phyloP scores from a whole-genome alignment of 148 eudicot species.

The Gaultheria prostrata region DNA sequence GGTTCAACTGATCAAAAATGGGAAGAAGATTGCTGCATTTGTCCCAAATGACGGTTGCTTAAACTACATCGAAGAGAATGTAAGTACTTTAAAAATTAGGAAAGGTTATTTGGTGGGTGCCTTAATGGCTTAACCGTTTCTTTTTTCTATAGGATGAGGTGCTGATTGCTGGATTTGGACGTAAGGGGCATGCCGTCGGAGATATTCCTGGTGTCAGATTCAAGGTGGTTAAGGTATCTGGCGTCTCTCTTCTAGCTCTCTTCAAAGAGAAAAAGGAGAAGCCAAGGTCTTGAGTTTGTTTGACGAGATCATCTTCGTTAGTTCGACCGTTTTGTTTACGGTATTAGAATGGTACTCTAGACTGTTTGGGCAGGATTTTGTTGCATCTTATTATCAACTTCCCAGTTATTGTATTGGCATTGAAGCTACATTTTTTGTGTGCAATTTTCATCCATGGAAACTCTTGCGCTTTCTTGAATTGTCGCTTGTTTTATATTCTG shows the following conservation, averaged over 20 bases:
- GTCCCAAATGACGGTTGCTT: constrained; percentile 98
- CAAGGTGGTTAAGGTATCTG: constrained; percentile 97
- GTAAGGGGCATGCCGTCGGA: constrained; percentile 96
- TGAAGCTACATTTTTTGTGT: background rate
- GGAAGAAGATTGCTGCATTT: constrained; percentile 96
- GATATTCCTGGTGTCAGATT: constrained; percentile 98
- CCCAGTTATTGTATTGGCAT: constrained; percentile 2
- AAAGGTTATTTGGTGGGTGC: background rate
- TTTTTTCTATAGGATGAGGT: constrained; percentile 64
- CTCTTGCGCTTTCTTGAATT: background rate
- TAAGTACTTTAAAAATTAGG: constrained; percentile 28
- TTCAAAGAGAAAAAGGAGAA: constrained; percentile 97
- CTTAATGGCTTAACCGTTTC: background rate
- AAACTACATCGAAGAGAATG: constrained; percentile 91
- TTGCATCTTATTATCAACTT: constrained; percentile 11
- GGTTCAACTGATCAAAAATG: constrained; percentile 90
- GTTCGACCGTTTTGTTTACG: constrained; percentile 1
- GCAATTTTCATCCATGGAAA: background rate
- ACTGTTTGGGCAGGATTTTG: constrained; percentile 17
- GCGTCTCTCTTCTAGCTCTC: constrained; percentile 92
- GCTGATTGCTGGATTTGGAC: constrained; percentile 93
- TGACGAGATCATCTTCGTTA: background rate
- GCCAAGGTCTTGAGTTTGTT: constrained; percentile 66
- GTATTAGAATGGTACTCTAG: constrained; percentile 1
- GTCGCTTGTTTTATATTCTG: background rate